Evolutionary conservation across 2,329 filamentous ascomycete genomes (phyloP), one percentile per base, ranked within the genome.

Genomic region (Sporothrix curviconia): DNA sequence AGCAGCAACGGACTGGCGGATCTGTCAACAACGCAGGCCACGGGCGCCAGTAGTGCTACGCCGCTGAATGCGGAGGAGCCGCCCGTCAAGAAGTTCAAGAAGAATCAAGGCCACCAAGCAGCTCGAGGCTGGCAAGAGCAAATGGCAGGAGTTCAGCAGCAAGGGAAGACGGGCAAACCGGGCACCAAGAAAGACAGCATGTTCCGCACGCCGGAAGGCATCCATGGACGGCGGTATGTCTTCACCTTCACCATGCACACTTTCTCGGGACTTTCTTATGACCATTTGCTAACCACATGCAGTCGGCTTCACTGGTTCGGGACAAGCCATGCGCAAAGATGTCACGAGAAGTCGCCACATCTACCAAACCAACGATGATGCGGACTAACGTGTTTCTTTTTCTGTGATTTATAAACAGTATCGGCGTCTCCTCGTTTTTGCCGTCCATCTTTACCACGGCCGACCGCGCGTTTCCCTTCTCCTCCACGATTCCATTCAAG

Each of bases 241-340:
- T 22, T 17, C 4, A 15, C 47, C 7, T 46, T 30, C 6, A n/a
- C n/a, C n/a, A n/a, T n/a, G n/a, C n/a, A n/a, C n/a, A n/a, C n/a
- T n/a, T n/a, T n/a, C n/a, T n/a, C n/a, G n/a, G n/a, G n/a, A n/a
- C 19, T 39, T 19, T 17, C 17, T 24, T 34, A 12, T 32, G 28
- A 12, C 30, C 42, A 28, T 51, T n/a, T 53, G 55, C 70, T 73
- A 66, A 75, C n/a, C 30, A 4, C 0, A 5, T 19, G 49, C 7
- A 96, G 94, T 99, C 68, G 94, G 94, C 34, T 96, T 99, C 68
- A 96, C 90, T 8, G 94, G 94, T 61, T 96, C 92, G 56, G 94
- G 94, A 59, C 90, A 96, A 73, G 81, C 87, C 64, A 97, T 97
- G 94, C 89, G 91, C 65, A 96, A 96, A 72, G 94, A 96, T 69